Conservation (phyloP, 2,329 filamentous ascomycete species). For the Xylariaceae sp. region DNA sequence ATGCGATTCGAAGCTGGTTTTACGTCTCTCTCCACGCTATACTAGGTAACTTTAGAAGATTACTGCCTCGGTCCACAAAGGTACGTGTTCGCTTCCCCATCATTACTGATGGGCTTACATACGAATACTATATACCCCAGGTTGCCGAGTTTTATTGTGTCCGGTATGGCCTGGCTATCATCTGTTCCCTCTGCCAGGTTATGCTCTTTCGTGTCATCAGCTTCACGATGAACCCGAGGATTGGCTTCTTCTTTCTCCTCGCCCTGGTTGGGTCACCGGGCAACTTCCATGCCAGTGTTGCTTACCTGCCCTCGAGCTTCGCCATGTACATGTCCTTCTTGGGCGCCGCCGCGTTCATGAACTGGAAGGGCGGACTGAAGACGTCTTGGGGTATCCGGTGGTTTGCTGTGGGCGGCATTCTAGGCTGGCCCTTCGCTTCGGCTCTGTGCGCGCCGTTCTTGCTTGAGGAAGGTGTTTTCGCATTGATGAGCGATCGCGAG, state of each 20-base stretch:
- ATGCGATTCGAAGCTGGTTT: slow-evolving; percentile 90
- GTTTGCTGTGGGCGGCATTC: slow-evolving; percentile 77
- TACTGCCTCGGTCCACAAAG: slow-evolving; percentile 59
- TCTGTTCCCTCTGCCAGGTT: slow-evolving; percentile 78
- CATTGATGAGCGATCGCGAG: slow-evolving; percentile 49
- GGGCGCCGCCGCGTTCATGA: slow-evolving; percentile 83
- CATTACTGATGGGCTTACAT: neutral
- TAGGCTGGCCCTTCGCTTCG: slow-evolving; percentile 93
- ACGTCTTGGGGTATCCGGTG: slow-evolving; percentile 82
- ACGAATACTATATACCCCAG: slow-evolving; percentile 28
- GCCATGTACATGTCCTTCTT: slow-evolving; percentile 92
- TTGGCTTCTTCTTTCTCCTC: slow-evolving; percentile 79
- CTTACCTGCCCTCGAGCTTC: slow-evolving; percentile 90
- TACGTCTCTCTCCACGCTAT: slow-evolving; percentile 78
- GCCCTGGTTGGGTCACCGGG: slow-evolving; percentile 75
- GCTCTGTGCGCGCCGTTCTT: slow-evolving; percentile 78
- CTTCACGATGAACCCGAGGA: slow-evolving; percentile 69
- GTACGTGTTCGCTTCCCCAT: slow-evolving; percentile 28
- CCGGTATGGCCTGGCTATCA: slow-evolving; percentile 65
- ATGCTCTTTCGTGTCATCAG: slow-evolving; percentile 74
- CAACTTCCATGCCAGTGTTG: slow-evolving; percentile 85
- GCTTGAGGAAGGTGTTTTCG: slow-evolving; percentile 64
- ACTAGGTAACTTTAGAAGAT: slow-evolving; percentile 59
- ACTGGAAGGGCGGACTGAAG: slow-evolving; percentile 74
- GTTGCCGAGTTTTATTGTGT: slow-evolving; percentile 81